Base-by-base conservation (phyloP, 176 grass and related monocot species). In the Avena eriantha region DNA sequence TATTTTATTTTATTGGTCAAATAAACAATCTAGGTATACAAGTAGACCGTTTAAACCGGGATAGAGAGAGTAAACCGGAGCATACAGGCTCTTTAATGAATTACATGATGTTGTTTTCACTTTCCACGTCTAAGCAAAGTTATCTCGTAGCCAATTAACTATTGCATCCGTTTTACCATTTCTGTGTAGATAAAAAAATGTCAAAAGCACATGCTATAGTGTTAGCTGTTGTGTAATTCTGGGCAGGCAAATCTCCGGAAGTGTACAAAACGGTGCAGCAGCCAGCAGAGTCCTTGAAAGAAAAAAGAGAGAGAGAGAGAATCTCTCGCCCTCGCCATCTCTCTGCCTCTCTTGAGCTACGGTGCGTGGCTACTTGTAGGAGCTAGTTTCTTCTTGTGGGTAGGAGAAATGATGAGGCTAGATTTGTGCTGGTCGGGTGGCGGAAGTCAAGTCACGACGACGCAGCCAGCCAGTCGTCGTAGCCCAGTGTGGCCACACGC, bases 391-490 rank as follows among this genome's bases (percentile, higher is more conserved):
- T 29, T 18, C 24, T 14, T 26, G 53, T 2, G 39, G 3, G 69
- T 73, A 48, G 58, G 48, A 80, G 73, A 49, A 83, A 90, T 90
- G 89, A 87, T 91, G 85, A 46, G 36, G 85, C 89, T 87, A 57
- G 48, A 87, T 87, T 53, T 82, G 71, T 63, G 83, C 1, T 54
- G 67, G 50, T 73, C 77, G 77, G 82, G 55, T 65, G 85, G 15
- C 39, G 65, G 1, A 74, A 45, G 80, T 87, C 76, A 80, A 81
- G 85, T 87, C 85, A 63, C 76, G 76, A 87, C 89, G 84, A 79
- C 46, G 53, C 34, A 26, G 21, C 69, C 43, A 33, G 48, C 57
- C 63, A 16, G 63, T 66, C 63, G 63, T 4, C 54, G 34, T 51
- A 45, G 76, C 47, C 46, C 45, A 22, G 56, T 58, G 34, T 56